Conservation (phyloP, 352 stramenopile genomes). For the Phytopythium vexans region DNA sequence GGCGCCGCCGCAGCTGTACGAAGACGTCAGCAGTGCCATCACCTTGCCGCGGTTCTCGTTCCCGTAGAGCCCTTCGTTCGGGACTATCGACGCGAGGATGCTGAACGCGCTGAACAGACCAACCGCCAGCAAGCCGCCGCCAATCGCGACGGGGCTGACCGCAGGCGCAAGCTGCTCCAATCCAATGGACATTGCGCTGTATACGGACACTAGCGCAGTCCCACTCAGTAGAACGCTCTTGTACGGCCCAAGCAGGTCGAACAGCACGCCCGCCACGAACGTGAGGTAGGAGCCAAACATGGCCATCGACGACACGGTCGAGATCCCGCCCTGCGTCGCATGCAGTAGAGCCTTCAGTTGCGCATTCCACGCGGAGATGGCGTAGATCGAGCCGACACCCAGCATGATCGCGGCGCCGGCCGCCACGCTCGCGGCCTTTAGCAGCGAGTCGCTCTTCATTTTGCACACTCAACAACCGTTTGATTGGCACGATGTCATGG, state of each 20-base stretch:
- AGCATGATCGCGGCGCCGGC: constrained; percentile 67
- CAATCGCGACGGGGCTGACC: constrained; percentile 42
- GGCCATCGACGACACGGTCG: constrained; percentile 67
- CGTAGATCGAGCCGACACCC: constrained; percentile 73
- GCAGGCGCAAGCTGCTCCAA: neutral
- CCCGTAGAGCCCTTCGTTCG: constrained; percentile 79
- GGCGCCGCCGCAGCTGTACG: constrained; percentile 76
- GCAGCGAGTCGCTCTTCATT: constrained; percentile 5
- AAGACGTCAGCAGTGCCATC: constrained; percentile 62
- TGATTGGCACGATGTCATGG: too few species aligned
- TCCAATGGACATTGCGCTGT: constrained; percentile 25
- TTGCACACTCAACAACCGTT: constrained; percentile 1
- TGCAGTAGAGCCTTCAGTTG: constrained; percentile 76
- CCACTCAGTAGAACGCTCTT: constrained; percentile 54
- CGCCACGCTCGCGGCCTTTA: constrained; percentile 39
- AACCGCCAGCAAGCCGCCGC: constrained; percentile 49
- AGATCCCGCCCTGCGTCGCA: constrained; percentile 74
- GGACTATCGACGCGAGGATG: constrained; percentile 73
- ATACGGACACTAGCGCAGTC: constrained; percentile 28
- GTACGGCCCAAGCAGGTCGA: constrained; percentile 63
- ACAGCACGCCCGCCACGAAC: constrained; percentile 65
- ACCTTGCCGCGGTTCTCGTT: constrained; percentile 69
- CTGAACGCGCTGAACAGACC: constrained; percentile 68
- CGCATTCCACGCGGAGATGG: constrained; percentile 80
- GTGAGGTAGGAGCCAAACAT: constrained; percentile 78